Base-by-base conservation (phyloP, 495 filamentous ascomycete genomes). In the Lasiosphaeria ovina region DNA sequence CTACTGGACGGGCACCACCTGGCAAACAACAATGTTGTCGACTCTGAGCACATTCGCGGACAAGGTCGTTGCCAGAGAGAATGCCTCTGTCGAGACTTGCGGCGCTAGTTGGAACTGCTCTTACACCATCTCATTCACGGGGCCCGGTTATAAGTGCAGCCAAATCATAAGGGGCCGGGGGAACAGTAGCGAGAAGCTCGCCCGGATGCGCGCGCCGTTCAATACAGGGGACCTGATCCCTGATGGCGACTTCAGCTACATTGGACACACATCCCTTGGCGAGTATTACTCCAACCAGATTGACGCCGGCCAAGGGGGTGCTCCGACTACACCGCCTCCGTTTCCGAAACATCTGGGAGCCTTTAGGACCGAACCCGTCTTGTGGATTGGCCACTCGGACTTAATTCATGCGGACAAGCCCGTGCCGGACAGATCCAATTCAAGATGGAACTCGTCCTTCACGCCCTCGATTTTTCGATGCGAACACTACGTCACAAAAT, bases 31-130 rank as follows among this genome's bases (percentile, higher is more conserved):
- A 14, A 17, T 67, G n/a, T 35, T 67, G 1, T 10, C 57, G 1
- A 51, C 53, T 2, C 45, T 60, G 17, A 65, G 61, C 38, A 57
- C 64, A 1, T 59, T 63, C 14, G 50, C 58, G 1, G 52, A 38
- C n/a, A 48, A 48, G 6, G 65, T 66, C 2, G 57, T 72, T 17
- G 55, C 65, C 3, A 51, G 65, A 14, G 57, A 53, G 1, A 61
- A 66, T 34, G 63, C 59, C 7, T 58, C 63, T 2, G n/a, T 62
- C 36, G 67, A 72, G 31, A 66, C 58, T 3, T 72, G 69, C 48
- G 69, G 69, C 11, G 47, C 35, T 3, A 68, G 69, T 2, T 72
- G 69, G 69, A 69, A 72, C 47, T 72, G 69, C 63, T 65, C 54
- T n/a, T 72, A 72, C 47, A 64, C 57, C 42, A 61, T 72, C 24